Percentiles rank a stretch among this genome's conserved stretches.
phyloP scores from a whole-genome alignment of 2,329 filamentous ascomycete species.

The Microsporum canis region DNA sequence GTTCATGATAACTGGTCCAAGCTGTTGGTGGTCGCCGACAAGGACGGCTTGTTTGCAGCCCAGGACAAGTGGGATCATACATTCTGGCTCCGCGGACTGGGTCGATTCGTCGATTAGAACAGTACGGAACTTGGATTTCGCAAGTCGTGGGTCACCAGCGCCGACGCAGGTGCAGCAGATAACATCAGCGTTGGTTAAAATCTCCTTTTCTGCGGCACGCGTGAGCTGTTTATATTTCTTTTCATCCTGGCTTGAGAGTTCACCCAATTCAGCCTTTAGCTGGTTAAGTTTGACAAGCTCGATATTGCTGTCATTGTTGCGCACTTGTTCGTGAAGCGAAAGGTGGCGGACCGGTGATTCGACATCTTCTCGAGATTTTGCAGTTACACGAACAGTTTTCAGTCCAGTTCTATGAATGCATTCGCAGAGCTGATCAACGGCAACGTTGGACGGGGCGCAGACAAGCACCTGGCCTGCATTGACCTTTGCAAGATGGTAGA shows the following conservation, averaged over 20 bases:
- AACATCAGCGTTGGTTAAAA: slow-evolving; percentile 87
- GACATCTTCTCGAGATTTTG: slow-evolving; percentile 95
- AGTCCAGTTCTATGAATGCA: slow-evolving; percentile 88
- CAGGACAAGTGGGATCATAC: slow-evolving; percentile 93
- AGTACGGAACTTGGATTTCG: slow-evolving; percentile 97
- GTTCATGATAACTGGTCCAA: slow-evolving; percentile 99
- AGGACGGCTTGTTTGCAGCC: slow-evolving; percentile 99
- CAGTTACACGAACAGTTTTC: slow-evolving; percentile 95
- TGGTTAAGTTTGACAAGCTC: slow-evolving; percentile 87
- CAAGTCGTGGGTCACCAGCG: slow-evolving; percentile 84
- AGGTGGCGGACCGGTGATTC: slow-evolving; percentile 96
- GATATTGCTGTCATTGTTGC: slow-evolving; percentile 91
- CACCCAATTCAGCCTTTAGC: slow-evolving; percentile 81
- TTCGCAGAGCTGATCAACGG: slow-evolving; percentile 95
- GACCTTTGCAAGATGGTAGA: slow-evolving; percentile 92
- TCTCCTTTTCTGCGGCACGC: slow-evolving; percentile 85
- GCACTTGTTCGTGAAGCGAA: slow-evolving; percentile 90
- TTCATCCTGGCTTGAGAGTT: slow-evolving; percentile 88
- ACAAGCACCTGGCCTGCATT: slow-evolving; percentile 91
- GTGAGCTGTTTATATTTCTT: slow-evolving; percentile 98
- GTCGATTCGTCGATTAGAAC: slow-evolving; percentile 97
- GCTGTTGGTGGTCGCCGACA: slow-evolving; percentile 94
- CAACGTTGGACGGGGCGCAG: slow-evolving; percentile 95
- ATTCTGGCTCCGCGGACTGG: slow-evolving; percentile 94
- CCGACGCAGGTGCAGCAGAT: slow-evolving; percentile 98